Percentiles rank a stretch among this genome's conserved stretches.
These are phyloP conservation scores for Pythium aristosporum DNA, from an alignment of 352 stramenopile species.

Conservation along the genomic window DNA sequence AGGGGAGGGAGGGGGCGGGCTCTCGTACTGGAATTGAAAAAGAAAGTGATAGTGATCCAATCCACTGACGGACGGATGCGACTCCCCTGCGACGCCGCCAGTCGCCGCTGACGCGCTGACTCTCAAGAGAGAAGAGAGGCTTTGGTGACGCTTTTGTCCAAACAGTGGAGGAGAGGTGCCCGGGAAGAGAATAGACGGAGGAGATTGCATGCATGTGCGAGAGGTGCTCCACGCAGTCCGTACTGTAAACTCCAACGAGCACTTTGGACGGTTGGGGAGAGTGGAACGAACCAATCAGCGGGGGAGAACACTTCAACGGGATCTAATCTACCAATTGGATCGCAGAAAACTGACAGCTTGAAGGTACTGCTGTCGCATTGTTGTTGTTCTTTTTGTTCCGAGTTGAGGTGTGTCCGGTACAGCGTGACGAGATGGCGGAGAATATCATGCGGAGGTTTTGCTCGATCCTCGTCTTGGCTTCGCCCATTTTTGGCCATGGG, in stretches of 20 bases:
- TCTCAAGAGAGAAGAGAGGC: neutral
- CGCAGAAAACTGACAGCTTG: slow-evolving; percentile 2
- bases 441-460: neutral
- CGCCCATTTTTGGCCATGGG: neutral
- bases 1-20: too few species aligned
- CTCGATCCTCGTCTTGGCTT: neutral
- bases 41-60: slow-evolving; percentile 1
- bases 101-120: neutral
- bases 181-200: neutral
- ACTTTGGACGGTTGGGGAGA: neutral
- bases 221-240: neutral
- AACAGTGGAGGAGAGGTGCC: neutral
- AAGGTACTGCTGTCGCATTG: neutral
- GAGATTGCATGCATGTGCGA: neutral
- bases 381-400: slow-evolving; percentile 8
- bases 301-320: slow-evolving; percentile 2
- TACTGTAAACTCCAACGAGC: neutral
- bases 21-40: slow-evolving; percentile 4
- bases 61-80: neutral
- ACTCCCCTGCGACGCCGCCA: slow-evolving; percentile 2
- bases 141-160: neutral
- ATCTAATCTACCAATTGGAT: slow-evolving; percentile 1
- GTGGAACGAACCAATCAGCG: neutral
- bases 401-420: neutral
- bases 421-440: neutral